phyloP scores from a whole-genome alignment of 805 yeast species.

The Grigorovia jiainica region DNA sequence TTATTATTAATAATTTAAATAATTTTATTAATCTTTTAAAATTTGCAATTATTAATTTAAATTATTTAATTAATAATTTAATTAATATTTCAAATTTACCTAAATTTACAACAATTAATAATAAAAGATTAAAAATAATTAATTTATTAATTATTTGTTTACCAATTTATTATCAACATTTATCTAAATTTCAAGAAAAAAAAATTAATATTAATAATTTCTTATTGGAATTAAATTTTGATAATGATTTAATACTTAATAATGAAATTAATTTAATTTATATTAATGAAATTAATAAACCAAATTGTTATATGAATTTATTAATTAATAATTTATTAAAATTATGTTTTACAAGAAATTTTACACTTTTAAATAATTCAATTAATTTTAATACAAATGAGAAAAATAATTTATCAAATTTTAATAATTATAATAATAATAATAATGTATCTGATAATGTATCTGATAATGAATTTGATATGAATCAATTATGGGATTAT shows the following conservation, averaged over 20 bases:
- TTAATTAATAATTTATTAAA: constrained; percentile 19
- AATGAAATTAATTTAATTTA: neutral
- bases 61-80: neutral
- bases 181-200: neutral
- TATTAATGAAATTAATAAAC: neutral
- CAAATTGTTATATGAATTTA: constrained; percentile 6
- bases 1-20: neutral
- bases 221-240: neutral
- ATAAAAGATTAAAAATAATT: constrained; percentile 30
- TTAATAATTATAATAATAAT: too few relatives aligned
- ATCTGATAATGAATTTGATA: constrained; percentile 84
- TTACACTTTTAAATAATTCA: constrained; percentile 14
- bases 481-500: neutral
- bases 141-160: constrained; percentile 54
- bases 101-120: neutral
- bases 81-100: neutral
- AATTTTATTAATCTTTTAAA: constrained; percentile 33
- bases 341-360: constrained; percentile 23
- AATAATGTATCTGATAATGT: constrained; percentile 21
- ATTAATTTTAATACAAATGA: neutral
- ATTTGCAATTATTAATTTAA: constrained; percentile 14
- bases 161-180: constrained; percentile 56
- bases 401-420: constrained; percentile 21
- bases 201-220: neutral
- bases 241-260: neutral